Base-by-base conservation (phyloP, 129 eudicot genomes). In the Artemisia argyi region DNA sequence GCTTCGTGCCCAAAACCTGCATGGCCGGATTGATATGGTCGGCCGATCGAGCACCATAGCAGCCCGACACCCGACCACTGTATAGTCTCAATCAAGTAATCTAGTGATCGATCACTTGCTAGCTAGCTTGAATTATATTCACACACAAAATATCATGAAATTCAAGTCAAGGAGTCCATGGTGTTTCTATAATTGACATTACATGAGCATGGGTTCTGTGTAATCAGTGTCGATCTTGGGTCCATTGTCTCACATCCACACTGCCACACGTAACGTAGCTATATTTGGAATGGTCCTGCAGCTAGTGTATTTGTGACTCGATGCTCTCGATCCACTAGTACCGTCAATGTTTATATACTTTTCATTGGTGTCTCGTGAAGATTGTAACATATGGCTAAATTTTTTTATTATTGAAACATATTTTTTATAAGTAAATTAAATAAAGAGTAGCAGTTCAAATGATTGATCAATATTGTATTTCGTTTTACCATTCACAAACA, bases 161-260 rank as follows among this genome's bases (percentile, higher is more conserved):
- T 53, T 54, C 15, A 74, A 74, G 65, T 54, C 19, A 26, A 42
- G 51, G 28, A 61, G 60, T 60, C 61, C 4, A 65, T 42, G 7
- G 55, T 53, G 24, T 54, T 62, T 53, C 15, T 48, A 28, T 13
- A 5, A 30, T 39, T 58, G 20, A 76, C 74, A 63, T 63, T 19
- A 51, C 64, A 19, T 62, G 69, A 73, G 78, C 78, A 52, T 58
- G 66, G 30, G 73, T 22, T 56, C 7, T 46, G 80, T 66, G 48
- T 67, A 2, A 39, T 76, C 66, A 56, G 66, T 67, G 52, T 66
- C 51, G 46, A 39, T 39, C 9, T 66, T 66, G 80, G 74, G 80
- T 76, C 73, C 73, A 59, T 46, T 60, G 35, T 60, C 60, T 47
- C 55, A 26, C 60, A 72, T 28, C 59, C 68, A 48, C 28, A n/a